Conservation (phyloP, 2,329 filamentous ascomycete genomes). For the Aspergillus tanneri region DNA sequence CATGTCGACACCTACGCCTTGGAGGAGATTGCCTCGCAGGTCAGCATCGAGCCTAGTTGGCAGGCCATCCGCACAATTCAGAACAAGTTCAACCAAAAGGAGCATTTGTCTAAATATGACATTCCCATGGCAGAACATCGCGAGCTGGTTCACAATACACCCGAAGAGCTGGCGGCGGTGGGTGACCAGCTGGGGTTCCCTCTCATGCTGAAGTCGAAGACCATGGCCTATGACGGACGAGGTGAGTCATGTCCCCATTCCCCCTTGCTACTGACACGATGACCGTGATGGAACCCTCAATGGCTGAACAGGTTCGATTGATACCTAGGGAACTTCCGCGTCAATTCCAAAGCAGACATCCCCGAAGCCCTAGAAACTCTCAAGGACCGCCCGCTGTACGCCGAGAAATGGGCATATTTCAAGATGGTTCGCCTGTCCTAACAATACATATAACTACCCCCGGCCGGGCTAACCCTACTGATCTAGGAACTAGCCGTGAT, state of each 20-base stretch:
- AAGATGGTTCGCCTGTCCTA: conserved; percentile 50
- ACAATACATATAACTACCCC: neutral
- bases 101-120: conserved; percentile 66
- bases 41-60: conserved; percentile 77
- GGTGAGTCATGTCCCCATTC: conserved; percentile 48
- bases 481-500: conserved; percentile 79
- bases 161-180: conserved; percentile 62
- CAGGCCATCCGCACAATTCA: conserved; percentile 84
- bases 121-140: conserved; percentile 73
- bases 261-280: neutral
- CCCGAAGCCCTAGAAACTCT: conserved; percentile 68
- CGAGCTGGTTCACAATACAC: conserved; percentile 60
- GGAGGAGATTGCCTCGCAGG: conserved; percentile 71
- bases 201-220: conserved; percentile 88
- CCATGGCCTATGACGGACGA: conserved; percentile 88
- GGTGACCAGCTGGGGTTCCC: conserved; percentile 71
- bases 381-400: conserved; percentile 71
- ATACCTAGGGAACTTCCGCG: conserved; percentile 61
- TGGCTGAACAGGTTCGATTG: too few species aligned
- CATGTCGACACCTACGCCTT: conserved; percentile 89
- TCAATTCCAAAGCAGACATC: conserved; percentile 60
- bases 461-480: too few species aligned
- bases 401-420: conserved; percentile 86
- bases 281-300: too few species aligned
- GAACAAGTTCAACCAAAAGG: conserved; percentile 90